These are phyloP conservation scores for Wickerhamomyces subpelliculosus DNA, from an alignment of 805 yeast species.

Conservation along the genomic window DNA sequence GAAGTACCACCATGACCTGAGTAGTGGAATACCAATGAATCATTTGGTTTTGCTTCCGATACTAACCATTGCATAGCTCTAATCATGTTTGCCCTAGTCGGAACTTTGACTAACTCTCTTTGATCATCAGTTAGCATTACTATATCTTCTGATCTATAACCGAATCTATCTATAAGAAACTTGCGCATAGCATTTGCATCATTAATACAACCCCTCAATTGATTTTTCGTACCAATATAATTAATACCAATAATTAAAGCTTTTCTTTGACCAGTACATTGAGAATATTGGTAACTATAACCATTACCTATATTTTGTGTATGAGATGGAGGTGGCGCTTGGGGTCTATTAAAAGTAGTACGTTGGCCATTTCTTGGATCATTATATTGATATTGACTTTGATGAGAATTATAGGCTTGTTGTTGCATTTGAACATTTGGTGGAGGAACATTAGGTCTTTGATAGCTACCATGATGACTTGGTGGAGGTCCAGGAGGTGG, in stretches of 20 bases:
- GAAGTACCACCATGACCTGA: constrained; percentile 74
- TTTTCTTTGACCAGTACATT: constrained; percentile 55
- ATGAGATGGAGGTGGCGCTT: constrained; percentile 9
- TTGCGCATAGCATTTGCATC: constrained; percentile 46
- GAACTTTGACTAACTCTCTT: constrained; percentile 30
- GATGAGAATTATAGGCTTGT: background rate
- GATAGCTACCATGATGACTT: constrained; percentile 1
- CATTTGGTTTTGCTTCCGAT: constrained; percentile 57
- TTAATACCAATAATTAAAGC: constrained; percentile 67
- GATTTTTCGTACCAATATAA: constrained; percentile 50
- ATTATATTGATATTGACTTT: background rate
- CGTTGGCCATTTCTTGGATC: constrained; percentile 1
- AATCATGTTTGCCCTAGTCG: constrained; percentile 57
- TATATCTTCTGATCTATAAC: constrained; percentile 27
- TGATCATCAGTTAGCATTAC: constrained; percentile 45
- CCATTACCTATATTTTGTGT: constrained; percentile 15
- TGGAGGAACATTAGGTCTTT: constrained; percentile 9
- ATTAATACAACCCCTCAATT: constrained; percentile 63
- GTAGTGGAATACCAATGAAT: constrained; percentile 63
- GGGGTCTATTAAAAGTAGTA: constrained; percentile 2
- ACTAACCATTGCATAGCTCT: constrained; percentile 73
- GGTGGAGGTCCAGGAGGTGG: constrained; percentile 22
- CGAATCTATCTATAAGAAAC: constrained; percentile 24
- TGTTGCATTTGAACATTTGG: constrained; percentile 4
- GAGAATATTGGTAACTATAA: constrained; percentile 37